Evolutionary conservation across 306 rosid species (phyloP).

Genomic region (Sophora flavescens): DNA sequence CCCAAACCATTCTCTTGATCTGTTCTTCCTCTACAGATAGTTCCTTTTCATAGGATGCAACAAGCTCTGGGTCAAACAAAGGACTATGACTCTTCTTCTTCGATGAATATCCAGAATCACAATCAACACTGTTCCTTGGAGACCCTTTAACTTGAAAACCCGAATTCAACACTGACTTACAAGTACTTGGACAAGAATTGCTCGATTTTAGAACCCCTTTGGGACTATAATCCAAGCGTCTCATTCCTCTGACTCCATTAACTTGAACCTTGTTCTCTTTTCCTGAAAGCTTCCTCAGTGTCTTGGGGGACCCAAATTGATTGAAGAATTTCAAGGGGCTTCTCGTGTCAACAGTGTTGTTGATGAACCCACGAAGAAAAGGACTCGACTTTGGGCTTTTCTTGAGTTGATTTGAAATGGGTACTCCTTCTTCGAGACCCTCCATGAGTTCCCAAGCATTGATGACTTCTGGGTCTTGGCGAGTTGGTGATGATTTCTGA

Average conservation of each 20-base stretch:
- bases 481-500: constrained; percentile 47
- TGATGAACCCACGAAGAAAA: constrained; percentile 71
- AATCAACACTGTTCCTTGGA: constrained; percentile 69
- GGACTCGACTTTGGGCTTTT: constrained; percentile 71
- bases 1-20: constrained; percentile 80
- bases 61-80: constrained; percentile 83
- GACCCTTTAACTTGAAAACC: constrained; percentile 63
- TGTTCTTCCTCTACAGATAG: constrained; percentile 76
- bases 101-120: constrained; percentile 43
- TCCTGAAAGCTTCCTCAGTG: constrained; percentile 59
- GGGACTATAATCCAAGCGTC: constrained; percentile 78
- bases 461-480: constrained; percentile 66
- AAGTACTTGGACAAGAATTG: constrained; percentile 50
- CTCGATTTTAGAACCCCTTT: constrained; percentile 53
- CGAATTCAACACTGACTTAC: constrained; percentile 54
- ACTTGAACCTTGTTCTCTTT: constrained; percentile 74
- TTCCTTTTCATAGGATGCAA: constrained; percentile 76
- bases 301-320: constrained; percentile 78
- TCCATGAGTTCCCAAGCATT: constrained; percentile 99
- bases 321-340: constrained; percentile 80
- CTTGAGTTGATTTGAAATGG: constrained; percentile 59
- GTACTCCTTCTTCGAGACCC: constrained; percentile 83
- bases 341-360: constrained; percentile 54
- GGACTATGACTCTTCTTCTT: constrained; percentile 64
- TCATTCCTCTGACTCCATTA: constrained; percentile 29